Conservation (phyloP, 345 rosid species). For the Trapa bicornis region DNA sequence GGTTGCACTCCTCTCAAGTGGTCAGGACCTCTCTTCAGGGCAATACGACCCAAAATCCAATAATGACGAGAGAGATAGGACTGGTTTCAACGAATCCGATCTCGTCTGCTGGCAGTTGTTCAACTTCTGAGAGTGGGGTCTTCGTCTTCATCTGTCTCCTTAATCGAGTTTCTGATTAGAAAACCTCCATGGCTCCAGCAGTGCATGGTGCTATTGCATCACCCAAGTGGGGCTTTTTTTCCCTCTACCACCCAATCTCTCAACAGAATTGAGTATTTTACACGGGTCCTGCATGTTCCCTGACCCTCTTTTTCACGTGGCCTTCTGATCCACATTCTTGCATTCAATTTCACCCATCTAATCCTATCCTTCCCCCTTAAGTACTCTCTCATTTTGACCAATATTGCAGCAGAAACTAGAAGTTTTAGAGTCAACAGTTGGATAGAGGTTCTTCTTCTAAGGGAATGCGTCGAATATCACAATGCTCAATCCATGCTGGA, state of each 20-base stretch:
- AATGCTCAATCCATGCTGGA: background rate
- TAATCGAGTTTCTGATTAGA: background rate
- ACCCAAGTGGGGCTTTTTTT: conserved; percentile 1
- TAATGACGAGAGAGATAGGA: too few relatives aligned
- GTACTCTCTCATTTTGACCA: too few relatives aligned
- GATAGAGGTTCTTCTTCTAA: too few relatives aligned
- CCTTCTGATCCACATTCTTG: conserved; percentile 16
- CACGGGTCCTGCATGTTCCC: conserved; percentile 43
- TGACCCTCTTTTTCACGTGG: conserved; percentile 47
- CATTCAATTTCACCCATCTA: background rate
- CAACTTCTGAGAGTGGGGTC: background rate
- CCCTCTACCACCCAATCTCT: conserved; percentile 1
- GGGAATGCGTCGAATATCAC: too few relatives aligned
- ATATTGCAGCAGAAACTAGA: too few relatives aligned
- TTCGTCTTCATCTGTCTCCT: background rate
- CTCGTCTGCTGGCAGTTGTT: conserved; percentile 4
- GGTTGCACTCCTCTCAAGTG: too few relatives aligned
- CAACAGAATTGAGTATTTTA: conserved; percentile 26
- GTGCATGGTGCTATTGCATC: background rate
- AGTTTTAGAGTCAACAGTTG: too few relatives aligned
- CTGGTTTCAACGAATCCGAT: background rate
- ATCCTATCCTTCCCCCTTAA: background rate
- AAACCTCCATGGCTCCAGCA: background rate
- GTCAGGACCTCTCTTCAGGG: too few relatives aligned
- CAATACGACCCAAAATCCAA: too few relatives aligned